Evolutionary conservation across 163 green algal species (phyloP), one percentile per base, ranked within the genome.

Genomic region (Volvox carteri): DNA sequence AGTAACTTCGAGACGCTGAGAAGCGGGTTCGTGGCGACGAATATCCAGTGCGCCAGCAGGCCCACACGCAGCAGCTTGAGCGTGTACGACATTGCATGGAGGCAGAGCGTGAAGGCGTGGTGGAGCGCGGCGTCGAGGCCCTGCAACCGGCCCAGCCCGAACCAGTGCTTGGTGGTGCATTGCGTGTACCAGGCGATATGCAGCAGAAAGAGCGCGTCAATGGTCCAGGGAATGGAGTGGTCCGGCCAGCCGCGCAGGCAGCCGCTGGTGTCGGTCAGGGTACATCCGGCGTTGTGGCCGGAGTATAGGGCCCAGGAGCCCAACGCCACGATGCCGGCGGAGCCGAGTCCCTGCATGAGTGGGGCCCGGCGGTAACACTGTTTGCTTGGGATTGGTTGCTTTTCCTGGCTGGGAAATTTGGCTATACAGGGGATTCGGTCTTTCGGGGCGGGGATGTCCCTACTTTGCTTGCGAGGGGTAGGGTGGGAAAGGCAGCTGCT

Each of bases 231-330:
- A 1, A 41, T 12, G 25, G 50, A 2, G 52, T 77, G 72, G 19
- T 76, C 19, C 1, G 84, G 84, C 72, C 72, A 89, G 72, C 72
- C 84, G 18, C 2, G 39, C 50, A 89, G 18, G 84, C 84, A 89
- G 33, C 41, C 72, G 21, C n/a, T 48, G 33, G 84, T 89, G 84
- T 89, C 52, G 0, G 25, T 25, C 1, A 65, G 25, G 50, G 37
- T 41, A 28, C 84, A 89, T 21, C 18, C 4, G 1, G 1, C 28
- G 70, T 83, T 89, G 68, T 83, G 68, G 72, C 83, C 83, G 30
- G 37, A 18, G 30, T 39, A 46, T 6, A 88, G 50, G 4, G 68
- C 83, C 48, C 48, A 73, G 37, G 48, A 60, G 48, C 12, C 18
- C 6, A 81, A 48, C 1, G 48, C 67, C 67, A 89, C 54, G 41